Percentiles rank a stretch among this genome's conserved stretches.
phyloP scores from a whole-genome alignment of 768 basidiomycete genomes.

The Tricholoma terreum region DNA sequence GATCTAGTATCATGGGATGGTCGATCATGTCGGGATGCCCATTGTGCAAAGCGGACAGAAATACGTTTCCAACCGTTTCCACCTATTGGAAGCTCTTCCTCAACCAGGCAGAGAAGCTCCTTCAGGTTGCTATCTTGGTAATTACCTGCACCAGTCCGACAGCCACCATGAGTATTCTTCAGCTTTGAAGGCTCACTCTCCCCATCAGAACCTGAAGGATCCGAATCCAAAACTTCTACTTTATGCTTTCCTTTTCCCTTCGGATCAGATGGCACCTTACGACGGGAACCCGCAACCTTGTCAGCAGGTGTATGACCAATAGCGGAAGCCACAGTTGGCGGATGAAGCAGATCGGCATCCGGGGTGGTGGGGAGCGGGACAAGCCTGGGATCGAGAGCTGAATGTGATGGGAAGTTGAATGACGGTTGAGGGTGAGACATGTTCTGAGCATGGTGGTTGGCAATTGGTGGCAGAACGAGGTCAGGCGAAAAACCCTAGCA shows the following conservation, averaged over 20 bases:
- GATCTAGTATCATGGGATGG: not conserved
- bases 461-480: not conserved
- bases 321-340: not conserved
- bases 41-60: not conserved
- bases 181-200: not conserved
- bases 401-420: not conserved
- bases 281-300: not conserved
- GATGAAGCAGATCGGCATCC: not conserved
- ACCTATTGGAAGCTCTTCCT: no score
- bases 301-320: not conserved
- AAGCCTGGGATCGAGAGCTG: not conserved
- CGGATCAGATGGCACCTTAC: not conserved
- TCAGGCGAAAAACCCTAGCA: not conserved
- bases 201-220: not conserved
- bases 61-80: not conserved
- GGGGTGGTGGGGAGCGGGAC: not conserved
- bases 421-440: not conserved
- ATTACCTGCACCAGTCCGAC: not conserved
- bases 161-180: not conserved
- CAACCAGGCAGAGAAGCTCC: not conserved
- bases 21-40: not conserved
- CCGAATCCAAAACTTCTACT: not conserved
- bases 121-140: not conserved
- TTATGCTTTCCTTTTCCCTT: not conserved
- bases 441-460: not conserved